Conservation (phyloP, 139 green algal genomes). For the Trebouxia sp. region DNA sequence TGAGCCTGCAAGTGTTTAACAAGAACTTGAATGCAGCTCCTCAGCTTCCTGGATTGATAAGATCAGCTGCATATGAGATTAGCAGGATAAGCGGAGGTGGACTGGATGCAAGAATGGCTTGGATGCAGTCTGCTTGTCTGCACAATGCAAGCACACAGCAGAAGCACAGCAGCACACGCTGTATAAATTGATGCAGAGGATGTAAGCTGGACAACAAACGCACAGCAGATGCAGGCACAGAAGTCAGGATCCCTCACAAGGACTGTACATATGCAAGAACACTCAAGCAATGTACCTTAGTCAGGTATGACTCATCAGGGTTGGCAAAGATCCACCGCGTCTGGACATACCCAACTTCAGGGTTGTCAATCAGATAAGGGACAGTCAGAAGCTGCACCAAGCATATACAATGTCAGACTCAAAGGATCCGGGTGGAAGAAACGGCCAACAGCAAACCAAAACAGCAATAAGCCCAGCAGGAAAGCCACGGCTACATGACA, state of each 20-base stretch:
- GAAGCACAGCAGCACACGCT: too few relatives aligned
- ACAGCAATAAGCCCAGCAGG: background rate
- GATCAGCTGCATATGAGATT: too few relatives aligned
- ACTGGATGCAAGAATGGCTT: too few relatives aligned
- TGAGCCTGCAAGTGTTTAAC: conserved; percentile 45
- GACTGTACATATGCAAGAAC: background rate
- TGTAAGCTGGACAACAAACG: too few relatives aligned
- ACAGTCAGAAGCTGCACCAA: conserved; percentile 44
- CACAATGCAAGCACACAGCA: too few relatives aligned
- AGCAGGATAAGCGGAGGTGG: too few relatives aligned
- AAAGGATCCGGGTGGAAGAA: background rate
- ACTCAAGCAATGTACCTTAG: conserved; percentile 49
- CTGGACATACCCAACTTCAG: conserved; percentile 76
- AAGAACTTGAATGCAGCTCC: too few relatives aligned
- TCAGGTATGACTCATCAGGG: conserved; percentile 83
- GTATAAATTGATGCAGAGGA: too few relatives aligned
- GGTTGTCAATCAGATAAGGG: conserved; percentile 63
- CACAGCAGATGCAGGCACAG: too few relatives aligned
- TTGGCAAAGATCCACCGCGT: conserved; percentile 85
- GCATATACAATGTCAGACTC: background rate
- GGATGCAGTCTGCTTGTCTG: too few relatives aligned
- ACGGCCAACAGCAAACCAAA: background rate
- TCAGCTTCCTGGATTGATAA: too few relatives aligned
- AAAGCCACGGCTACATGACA: background rate
- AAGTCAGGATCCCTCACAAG: too few relatives aligned